Conservation (phyloP, 164 flowering plant species). For the Malania oleifera region DNA sequence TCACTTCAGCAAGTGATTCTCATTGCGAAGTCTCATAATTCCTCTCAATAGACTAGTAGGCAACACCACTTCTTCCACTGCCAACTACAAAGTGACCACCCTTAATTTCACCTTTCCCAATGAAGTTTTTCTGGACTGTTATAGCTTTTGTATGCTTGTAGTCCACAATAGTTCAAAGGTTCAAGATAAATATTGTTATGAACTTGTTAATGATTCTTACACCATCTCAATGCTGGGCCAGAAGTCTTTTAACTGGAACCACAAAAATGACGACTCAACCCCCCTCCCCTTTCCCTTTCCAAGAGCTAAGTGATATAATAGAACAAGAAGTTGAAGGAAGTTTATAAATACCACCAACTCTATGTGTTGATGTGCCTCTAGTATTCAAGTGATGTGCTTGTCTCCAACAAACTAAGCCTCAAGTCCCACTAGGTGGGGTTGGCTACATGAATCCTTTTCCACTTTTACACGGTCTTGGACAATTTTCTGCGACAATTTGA, state of each 20-base stretch:
- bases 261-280: not conserved
- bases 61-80: slow-evolving; percentile 63
- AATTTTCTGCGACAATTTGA: too few relatives aligned
- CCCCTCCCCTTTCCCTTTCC: too few relatives aligned
- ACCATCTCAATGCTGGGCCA: slow-evolving; percentile 94
- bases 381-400: too few relatives aligned
- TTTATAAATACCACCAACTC: slow-evolving; percentile 59
- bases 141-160: slow-evolving; percentile 70
- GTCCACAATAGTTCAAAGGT: slow-evolving; percentile 64
- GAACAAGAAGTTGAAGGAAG: slow-evolving; percentile 2
- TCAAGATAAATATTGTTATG: slow-evolving; percentile 64
- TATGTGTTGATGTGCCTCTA: too few relatives aligned
- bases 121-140: slow-evolving; percentile 44
- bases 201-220: slow-evolving; percentile 52
- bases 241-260: slow-evolving; percentile 57
- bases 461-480: too few relatives aligned
- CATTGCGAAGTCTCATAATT: slow-evolving; percentile 83
- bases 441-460: too few relatives aligned
- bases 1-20: slow-evolving; percentile 65
- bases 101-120: slow-evolving; percentile 72
- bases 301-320: not conserved
- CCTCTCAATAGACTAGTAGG: slow-evolving; percentile 79
- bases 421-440: too few relatives aligned
- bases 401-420: too few relatives aligned
- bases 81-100: slow-evolving; percentile 73